A percentile compares a stretch with the other conserved stretches of the same genome.
These are phyloP conservation scores for Ceratobasidium papillatum DNA, from an alignment of 1,284 basidiomycete species.

Conservation along the genomic window DNA sequence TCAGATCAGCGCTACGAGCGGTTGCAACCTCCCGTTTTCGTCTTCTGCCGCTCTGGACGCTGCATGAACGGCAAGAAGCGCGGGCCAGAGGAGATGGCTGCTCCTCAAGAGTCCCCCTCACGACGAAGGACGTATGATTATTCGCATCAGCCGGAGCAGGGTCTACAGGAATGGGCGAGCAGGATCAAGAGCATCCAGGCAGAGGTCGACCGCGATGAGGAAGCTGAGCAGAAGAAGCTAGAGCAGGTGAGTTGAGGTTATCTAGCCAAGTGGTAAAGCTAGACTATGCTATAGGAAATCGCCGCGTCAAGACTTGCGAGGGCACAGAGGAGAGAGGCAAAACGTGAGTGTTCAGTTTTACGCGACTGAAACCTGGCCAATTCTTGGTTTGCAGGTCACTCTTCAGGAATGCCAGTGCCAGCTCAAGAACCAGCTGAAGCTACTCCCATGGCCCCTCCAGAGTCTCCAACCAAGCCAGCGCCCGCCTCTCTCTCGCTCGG, in stretches of 20 bases:
- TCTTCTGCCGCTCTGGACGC: neutral
- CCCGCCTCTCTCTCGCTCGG: constrained; percentile 24
- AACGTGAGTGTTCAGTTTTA: constrained; percentile 14
- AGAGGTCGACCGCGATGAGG: constrained; percentile 80
- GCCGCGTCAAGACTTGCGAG: constrained; percentile 72
- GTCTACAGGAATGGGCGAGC: constrained; percentile 70
- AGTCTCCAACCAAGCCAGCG: constrained; percentile 58
- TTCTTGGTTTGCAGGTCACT: constrained; percentile 10
- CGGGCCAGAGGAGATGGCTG: constrained; percentile 27
- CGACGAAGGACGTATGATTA: constrained; percentile 33
- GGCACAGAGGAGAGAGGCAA: constrained; percentile 43
- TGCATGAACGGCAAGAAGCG: constrained; percentile 31
- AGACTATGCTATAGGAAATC: constrained; percentile 62
- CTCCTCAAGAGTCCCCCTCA: constrained; percentile 3
- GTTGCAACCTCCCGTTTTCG: constrained; percentile 4
- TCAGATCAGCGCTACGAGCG: neutral
- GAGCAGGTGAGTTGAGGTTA: constrained; percentile 55
- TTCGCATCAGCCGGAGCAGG: constrained; percentile 27
- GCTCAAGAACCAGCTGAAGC: neutral
- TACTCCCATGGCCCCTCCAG: constrained; percentile 45
- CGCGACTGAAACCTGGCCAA: neutral
- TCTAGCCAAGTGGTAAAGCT: neutral
- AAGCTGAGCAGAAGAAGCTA: constrained; percentile 72
- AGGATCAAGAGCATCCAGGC: constrained; percentile 79
- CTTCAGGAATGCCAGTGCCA: neutral